Percentiles rank a stretch among this genome's conserved stretches.
Conservation (phyloP, 2,329 filamentous ascomycete species). For the Colletotrichum tanaceti region DNA sequence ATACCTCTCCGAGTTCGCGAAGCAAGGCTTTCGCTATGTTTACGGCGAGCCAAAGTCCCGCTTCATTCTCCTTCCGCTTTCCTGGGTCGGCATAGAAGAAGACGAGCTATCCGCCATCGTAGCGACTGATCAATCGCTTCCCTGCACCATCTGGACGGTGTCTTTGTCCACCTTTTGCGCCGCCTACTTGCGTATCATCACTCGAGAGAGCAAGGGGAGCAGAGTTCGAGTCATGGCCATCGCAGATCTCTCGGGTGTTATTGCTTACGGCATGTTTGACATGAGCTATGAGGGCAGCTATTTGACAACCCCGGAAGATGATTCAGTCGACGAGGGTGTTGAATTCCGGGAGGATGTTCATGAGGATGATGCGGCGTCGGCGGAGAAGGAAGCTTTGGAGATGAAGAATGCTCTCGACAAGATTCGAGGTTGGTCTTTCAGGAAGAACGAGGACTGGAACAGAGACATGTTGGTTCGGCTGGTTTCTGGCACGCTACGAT, state of each 20-base stretch:
- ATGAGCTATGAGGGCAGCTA: slow-evolving; percentile 13
- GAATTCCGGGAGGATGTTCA: background rate
- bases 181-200: slow-evolving; percentile 10
- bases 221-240: slow-evolving; percentile 3
- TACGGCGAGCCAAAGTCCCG: background rate
- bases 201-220: background rate
- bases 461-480: slow-evolving; percentile 16
- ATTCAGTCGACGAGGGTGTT: slow-evolving; percentile 11
- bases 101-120: background rate
- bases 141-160: slow-evolving; percentile 18
- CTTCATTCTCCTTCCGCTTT: slow-evolving; percentile 13
- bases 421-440: slow-evolving; percentile 10
- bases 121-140: background rate
- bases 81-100: slow-evolving; percentile 12
- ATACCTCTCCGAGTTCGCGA: slow-evolving; percentile 17
- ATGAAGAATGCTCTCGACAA: slow-evolving; percentile 9
- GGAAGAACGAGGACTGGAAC: slow-evolving; percentile 7
- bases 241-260: slow-evolving; percentile 5
- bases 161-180: slow-evolving; percentile 11
- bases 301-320: background rate
- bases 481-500: slow-evolving; percentile 10
- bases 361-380: background rate
- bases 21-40: slow-evolving; percentile 16
- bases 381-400: slow-evolving; percentile 13
- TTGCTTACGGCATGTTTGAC: slow-evolving; percentile 16